Base-by-base conservation (phyloP, 306 rosid genomes). In the Ormosia semicastrata region DNA sequence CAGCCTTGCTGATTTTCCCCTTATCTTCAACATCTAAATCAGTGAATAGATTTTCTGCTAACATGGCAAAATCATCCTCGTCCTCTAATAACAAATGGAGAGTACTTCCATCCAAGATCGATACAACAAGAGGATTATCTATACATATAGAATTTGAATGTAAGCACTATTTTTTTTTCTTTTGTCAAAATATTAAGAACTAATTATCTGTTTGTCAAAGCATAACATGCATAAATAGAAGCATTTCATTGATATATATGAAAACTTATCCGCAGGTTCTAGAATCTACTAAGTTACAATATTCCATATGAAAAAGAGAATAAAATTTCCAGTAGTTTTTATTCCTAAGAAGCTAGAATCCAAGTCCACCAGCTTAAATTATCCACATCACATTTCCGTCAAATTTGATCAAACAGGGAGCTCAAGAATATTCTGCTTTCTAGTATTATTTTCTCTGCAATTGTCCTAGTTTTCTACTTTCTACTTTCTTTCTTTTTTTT, bases 1-100 rank as follows among this genome's bases (percentile, higher is more conserved):
- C 90, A 49, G 85, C 86, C 94, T 89, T 93, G 68, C 79, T 75
- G 85, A 95, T 90, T 88, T 95, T 95, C 83, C 98, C 99, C 85
- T 85, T 87, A 71, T 95, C 99, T 87, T 92, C 96, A 43, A 75
- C 88, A 80, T 95, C 98, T 62, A 95, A 90, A 39, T 95, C 97
- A 1, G 96, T 93, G 88, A 95, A 93, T 8, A 95, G 75, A 88
- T 84, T 87, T 91, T 95, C 98, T 0, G 98, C 94, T 68, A 95
- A 53, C 99, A 93, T 93, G 43, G 98, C 96, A 78, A 95, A 93
- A 79, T 95, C 99, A 85, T 95, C 99, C 88, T 95, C 99, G 7
- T 95, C 99, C 77, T 95, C 97, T 46, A 93, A 77, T 69, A 88
- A 87, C 83, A 89, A 18, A 70, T 81, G 79, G 54, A 93, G 84